A percentile compares a stretch with the other conserved stretches of the same genome.
Conservation (phyloP, 2,329 filamentous ascomycete genomes). For the Thielaviopsis punctulata region DNA sequence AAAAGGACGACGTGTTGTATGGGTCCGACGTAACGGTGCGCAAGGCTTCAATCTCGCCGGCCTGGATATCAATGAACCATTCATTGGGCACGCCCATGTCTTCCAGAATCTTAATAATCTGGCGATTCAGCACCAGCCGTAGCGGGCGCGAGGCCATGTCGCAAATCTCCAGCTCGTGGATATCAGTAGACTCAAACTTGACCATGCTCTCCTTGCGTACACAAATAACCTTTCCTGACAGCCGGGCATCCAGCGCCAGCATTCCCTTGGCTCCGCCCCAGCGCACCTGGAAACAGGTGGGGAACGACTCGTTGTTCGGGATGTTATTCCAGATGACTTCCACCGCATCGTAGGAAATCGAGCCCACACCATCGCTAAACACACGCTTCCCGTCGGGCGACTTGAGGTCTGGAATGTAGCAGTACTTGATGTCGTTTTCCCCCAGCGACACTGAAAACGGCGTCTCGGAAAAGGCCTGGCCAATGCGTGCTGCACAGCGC, state of each 20-base stretch:
- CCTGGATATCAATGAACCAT: slow-evolving; percentile 50
- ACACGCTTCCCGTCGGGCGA: slow-evolving; percentile 31
- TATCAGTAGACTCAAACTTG: slow-evolving; percentile 48
- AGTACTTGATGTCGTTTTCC: slow-evolving; percentile 20
- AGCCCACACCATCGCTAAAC: slow-evolving; percentile 70
- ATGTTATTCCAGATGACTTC: slow-evolving; percentile 40
- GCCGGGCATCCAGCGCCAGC: slow-evolving; percentile 48
- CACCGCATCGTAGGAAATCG: slow-evolving; percentile 44
- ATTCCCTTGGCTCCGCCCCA: slow-evolving; percentile 63
- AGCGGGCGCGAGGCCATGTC: slow-evolving; percentile 50
- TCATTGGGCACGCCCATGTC: slow-evolving; percentile 44
- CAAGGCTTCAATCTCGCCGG: slow-evolving; percentile 41
- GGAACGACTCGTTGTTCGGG: slow-evolving; percentile 27
- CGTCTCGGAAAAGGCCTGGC: slow-evolving; percentile 60
- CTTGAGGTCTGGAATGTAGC: slow-evolving; percentile 33
- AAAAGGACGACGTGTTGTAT: slow-evolving; percentile 46
- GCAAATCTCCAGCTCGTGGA: slow-evolving; percentile 50
- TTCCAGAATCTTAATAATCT: slow-evolving; percentile 73
- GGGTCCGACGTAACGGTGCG: slow-evolving; percentile 39
- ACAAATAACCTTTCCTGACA: slow-evolving; percentile 39
- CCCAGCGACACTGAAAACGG: slow-evolving; percentile 39
- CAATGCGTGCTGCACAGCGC: slow-evolving; percentile 40
- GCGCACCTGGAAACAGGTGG: slow-evolving; percentile 59
- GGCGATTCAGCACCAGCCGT: slow-evolving; percentile 55
- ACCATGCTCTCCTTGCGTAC: slow-evolving; percentile 57